Evolutionary conservation across 176 grass and related monocot genomes (phyloP).

Genomic region (Carex myosuroides): DNA sequence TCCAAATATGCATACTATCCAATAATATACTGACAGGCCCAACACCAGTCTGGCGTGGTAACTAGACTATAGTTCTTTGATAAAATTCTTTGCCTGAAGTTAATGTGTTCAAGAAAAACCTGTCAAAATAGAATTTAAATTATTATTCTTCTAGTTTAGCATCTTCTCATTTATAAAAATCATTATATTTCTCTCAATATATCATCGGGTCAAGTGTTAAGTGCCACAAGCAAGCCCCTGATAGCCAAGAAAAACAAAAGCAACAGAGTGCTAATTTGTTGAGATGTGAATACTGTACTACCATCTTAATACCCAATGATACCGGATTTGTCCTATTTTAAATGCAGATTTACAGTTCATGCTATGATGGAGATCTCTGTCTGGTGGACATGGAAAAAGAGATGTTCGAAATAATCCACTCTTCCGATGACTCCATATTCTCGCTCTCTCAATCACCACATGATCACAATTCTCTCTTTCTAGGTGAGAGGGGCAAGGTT

Average conservation of each 20-base stretch:
- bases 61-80: neutral
- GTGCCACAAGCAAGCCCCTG: neutral
- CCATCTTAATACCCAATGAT: neutral
- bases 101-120: neutral
- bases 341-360: constrained; percentile 68
- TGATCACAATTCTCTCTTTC: constrained; percentile 41
- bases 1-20: neutral
- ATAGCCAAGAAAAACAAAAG: neutral
- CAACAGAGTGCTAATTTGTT: neutral
- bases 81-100: neutral
- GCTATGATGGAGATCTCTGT: constrained; percentile 66
- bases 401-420: constrained; percentile 51
- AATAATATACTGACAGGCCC: neutral
- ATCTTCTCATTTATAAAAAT: too few species aligned
- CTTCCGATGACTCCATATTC: constrained; percentile 40
- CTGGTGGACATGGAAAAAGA: constrained; percentile 70
- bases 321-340: neutral
- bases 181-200: too few species aligned
- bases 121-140: neutral
- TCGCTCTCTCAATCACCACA: constrained; percentile 49
- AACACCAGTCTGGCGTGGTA: neutral
- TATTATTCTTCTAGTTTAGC: too few species aligned
- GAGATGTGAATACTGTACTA: neutral
- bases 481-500: constrained; percentile 30
- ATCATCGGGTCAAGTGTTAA: neutral